Percentiles rank a stretch among this genome's conserved stretches.
Conservation (phyloP, 805 yeast species). For the Phaffomyces opuntiae region DNA sequence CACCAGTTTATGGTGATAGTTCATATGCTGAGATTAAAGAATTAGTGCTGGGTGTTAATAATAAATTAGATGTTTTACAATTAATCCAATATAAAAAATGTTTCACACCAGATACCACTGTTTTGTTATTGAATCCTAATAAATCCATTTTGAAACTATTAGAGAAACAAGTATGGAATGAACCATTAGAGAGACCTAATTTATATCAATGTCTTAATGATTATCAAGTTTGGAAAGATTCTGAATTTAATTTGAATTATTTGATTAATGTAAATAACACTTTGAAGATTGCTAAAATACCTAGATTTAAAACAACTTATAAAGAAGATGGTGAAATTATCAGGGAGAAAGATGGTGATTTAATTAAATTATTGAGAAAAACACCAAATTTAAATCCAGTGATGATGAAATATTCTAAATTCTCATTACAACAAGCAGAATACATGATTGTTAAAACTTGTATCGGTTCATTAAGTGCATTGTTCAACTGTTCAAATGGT, state of each 20-base stretch:
- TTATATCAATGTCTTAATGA: slow-evolving; percentile 43
- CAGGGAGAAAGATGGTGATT: slow-evolving; percentile 13
- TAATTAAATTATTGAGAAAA: slow-evolving; percentile 19
- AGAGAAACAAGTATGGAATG: slow-evolving; percentile 47
- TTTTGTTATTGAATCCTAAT: slow-evolving; percentile 65
- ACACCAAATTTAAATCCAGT: slow-evolving; percentile 25
- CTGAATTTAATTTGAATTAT: slow-evolving; percentile 38
- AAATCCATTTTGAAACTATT: slow-evolving; percentile 46
- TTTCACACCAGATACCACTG: slow-evolving; percentile 37
- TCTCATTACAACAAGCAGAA: slow-evolving; percentile 50
- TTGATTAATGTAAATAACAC: slow-evolving; percentile 45
- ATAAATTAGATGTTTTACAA: slow-evolving; percentile 12
- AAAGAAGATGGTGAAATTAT: slow-evolving; percentile 16
- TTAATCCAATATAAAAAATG: slow-evolving; percentile 15
- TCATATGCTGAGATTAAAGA: slow-evolving; percentile 15
- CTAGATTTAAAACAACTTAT: slow-evolving; percentile 21
- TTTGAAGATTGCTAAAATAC: slow-evolving; percentile 42
- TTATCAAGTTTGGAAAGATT: slow-evolving; percentile 52
- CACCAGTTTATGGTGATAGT: slow-evolving; percentile 20
- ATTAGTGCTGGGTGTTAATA: slow-evolving; percentile 12
- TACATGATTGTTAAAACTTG: slow-evolving; percentile 62
- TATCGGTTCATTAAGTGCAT: slow-evolving; percentile 62
- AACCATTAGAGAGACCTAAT: slow-evolving; percentile 39
- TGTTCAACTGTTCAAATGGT: slow-evolving; percentile 60
- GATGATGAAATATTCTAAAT: slow-evolving; percentile 27